Evolutionary conservation across 2,329 filamentous ascomycete species (phyloP).

Genomic region (Hymenoscyphus salicellus): DNA sequence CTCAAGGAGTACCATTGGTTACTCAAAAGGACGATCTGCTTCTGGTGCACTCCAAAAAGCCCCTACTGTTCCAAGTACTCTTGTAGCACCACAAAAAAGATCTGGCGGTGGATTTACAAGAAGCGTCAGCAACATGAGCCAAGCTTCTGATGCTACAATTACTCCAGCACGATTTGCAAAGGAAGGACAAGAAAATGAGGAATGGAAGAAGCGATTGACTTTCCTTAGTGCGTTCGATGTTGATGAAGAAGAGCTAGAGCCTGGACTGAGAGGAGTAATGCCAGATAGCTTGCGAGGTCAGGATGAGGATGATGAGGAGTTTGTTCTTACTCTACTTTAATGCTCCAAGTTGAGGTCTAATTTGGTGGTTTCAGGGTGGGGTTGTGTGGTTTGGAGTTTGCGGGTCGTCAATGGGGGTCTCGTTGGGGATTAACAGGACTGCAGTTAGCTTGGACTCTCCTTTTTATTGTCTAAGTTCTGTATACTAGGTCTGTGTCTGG

Average conservation of each 20-base stretch:
- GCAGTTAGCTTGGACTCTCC: neutral
- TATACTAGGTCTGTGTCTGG: neutral
- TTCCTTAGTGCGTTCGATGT: constrained; percentile 59
- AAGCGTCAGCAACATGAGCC: constrained; percentile 37
- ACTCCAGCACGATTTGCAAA: constrained; percentile 46
- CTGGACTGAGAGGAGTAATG: constrained; percentile 28
- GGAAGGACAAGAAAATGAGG: constrained; percentile 34
- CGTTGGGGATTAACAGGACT: neutral
- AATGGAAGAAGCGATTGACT: constrained; percentile 44
- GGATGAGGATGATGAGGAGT: constrained; percentile 49
- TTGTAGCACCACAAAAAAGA: constrained; percentile 10
- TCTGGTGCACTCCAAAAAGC: constrained; percentile 39
- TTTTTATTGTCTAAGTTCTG: neutral
- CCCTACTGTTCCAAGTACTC: constrained; percentile 7
- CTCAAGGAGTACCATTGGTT: constrained; percentile 80
- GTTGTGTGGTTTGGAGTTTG: neutral
- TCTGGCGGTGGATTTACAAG: constrained; percentile 22
- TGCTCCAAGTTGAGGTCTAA: neutral
- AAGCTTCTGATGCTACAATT: constrained; percentile 45
- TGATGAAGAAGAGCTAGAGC: constrained; percentile 43
- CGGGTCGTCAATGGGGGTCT: neutral
- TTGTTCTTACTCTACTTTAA: constrained; percentile 47
- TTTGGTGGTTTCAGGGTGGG: neutral
- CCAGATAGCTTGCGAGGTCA: constrained; percentile 34
- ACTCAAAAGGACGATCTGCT: constrained; percentile 68